Evolutionary conservation across 441 rosid genomes (phyloP), one percentile per base, ranked within the genome.

Genomic region (Populus hybrid): DNA sequence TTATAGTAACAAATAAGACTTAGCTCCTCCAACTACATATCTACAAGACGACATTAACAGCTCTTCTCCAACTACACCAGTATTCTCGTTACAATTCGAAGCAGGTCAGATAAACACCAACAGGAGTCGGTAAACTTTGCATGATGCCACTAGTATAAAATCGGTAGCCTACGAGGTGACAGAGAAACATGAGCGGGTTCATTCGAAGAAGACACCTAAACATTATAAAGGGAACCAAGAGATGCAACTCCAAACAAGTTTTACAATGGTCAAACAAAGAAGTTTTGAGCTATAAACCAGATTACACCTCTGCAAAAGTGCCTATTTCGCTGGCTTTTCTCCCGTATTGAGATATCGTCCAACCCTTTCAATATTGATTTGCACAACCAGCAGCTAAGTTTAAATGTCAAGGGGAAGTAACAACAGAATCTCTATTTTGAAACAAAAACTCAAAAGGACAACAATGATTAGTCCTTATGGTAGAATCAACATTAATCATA

Each of bases 361-460:
- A 14, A 23, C 18, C 40, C 1, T 31, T n/a, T 65, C 29, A 28
- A 2, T 66, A 35, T 67, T 75, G 59, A 50, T 50, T 50, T 50
- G 59, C 59, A 16, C 59, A 50, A 50, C 75, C 31, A 9, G 33
- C 67, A 45, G 21, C 77, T 69, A 69, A 42, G 56, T 64, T 45
- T 35, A 63, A 21, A 71, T 12, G 61, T 66, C 29, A 28, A 28
- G 29, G 29, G 33, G 50, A 72, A 66, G 35, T 5, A 77, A 76
- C n/a, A 75, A 45, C 3, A 36, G 12, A 72, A 61, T 68, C 66
- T 69, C 75, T 53, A 45, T 38, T 36, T 56, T 9, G 53, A 40
- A 71, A 77, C 75, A 77, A 69, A 80, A 72, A 56, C 50, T 67
- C 29, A 40, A 12, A 77, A 65, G 71, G 53, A 72, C 74, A 53